Evolutionary conservation across 2,329 filamentous ascomycete species (phyloP), one percentile per base, ranked within the genome.

Genomic region (Aspergillus flavus): DNA sequence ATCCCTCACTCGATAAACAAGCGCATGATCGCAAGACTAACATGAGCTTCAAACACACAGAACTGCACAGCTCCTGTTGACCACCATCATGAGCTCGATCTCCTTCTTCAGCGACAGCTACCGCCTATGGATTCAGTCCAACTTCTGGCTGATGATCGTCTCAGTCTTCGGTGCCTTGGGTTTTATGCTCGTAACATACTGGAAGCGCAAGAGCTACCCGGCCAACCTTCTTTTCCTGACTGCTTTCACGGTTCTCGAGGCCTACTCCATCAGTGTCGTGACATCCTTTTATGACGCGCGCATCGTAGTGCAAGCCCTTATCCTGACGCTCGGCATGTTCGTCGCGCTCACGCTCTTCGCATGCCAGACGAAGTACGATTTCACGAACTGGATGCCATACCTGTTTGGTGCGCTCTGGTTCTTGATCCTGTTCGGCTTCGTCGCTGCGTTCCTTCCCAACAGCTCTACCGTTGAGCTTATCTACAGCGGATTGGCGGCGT

Each of bases 351-450:
- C 86, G 3, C 79, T 94, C 52, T 98, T 99, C 78, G 95, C 95
- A 57, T 97, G 94, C 86, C 95, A 99, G 83, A 92, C 91, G 68
- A 96, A 96, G 79, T 99, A 99, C 76, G 95, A 99, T 83, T 99
- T 99, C 78, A 98, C 94, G 1, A 90, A 88, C 68, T 99, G 95
- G 94, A 92, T 94, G 84, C 94, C 95, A 21, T 98, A 97, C 77
- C 87, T 98, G 4, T 96, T 96, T 73, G 94, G 94, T 63, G 89
- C 85, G 0, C 86, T 99, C 21, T 98, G 95, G 95, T 90, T 91
- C 7, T 81, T 97, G 63, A 85, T 99, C 66, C 83, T 99, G 46
- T 97, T 98, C 75, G 92, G 95, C 57, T 95, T 99, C 83, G 93
- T 98, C 86, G 85, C 90, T 68, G 86, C 88, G 69, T 98, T 98